Conservation (phyloP, 139 green algal species). For the Micractinium conductrix region DNA sequence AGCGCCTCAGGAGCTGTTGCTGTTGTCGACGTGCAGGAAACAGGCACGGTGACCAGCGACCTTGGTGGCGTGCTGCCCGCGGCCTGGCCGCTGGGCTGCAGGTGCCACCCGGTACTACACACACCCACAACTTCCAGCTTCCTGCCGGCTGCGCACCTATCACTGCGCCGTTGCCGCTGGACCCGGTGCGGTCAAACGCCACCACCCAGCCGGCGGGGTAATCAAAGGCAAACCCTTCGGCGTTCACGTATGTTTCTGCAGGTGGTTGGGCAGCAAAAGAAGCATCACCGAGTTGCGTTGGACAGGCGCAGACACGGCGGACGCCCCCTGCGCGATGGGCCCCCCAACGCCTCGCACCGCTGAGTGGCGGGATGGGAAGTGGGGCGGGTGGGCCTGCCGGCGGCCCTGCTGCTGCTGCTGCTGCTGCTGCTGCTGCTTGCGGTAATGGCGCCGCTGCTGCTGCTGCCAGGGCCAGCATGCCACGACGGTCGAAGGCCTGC, state of each 20-base stretch:
- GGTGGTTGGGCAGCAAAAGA: not conserved
- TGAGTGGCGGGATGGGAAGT: conserved; percentile 14
- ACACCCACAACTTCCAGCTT: not conserved
- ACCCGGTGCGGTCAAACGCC: conserved; percentile 39
- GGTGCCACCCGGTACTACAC: not conserved
- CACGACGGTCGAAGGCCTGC: not conserved
- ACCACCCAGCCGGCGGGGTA: conserved; percentile 44
- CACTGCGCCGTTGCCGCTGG: conserved; percentile 36
- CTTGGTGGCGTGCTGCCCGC: no score
- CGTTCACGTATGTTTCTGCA: conserved; percentile 7
- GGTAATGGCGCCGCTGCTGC: not conserved
- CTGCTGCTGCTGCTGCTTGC: not conserved
- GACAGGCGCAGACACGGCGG: not conserved
- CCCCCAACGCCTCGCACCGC: not conserved
- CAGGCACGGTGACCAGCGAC: no score
- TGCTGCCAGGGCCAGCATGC: conserved; percentile 1
- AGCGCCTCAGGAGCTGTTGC: not conserved
- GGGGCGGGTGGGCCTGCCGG: not conserved
- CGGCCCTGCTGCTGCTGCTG: not conserved
- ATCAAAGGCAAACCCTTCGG: conserved; percentile 40
- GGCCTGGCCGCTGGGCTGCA: no score
- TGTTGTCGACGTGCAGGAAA: not conserved
- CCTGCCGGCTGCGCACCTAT: not conserved
- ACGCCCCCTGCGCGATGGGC: no score
- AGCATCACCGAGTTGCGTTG: not conserved